Base-by-base conservation (phyloP, 2,329 filamentous ascomycete genomes). In the Alternaria sp. region DNA sequence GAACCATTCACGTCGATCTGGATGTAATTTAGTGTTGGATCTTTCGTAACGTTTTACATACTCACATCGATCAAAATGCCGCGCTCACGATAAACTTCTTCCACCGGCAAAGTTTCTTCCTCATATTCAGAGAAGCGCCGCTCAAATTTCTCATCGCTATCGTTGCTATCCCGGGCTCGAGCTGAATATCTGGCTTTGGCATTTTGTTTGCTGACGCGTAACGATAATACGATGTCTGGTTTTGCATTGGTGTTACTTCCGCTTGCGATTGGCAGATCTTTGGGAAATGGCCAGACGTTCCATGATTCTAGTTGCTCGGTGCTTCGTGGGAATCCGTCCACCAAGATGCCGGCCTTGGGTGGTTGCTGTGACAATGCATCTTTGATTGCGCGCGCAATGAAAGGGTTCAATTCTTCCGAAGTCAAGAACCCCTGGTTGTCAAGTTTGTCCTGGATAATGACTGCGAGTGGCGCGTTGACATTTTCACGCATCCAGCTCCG, bases 131-230 rank as follows among this genome's bases (percentile, higher is more conserved):
- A 25, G 15, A 46, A 54, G 5, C 57, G 57, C 17, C 47, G 28
- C 49, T 59, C 57, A 9, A 59, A 59, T 49, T 54, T 59, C 46
- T 58, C 56, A 21, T 51, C 9, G 30, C 46, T 58, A 26, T 58
- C 56, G 25, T 58, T 58, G 17, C 56, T 58, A 30, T 51, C 56
- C 11, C 46, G 32, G 7, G 32, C 56, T 23, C 56, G 46, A n/a
- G 56, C 56, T 6, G 17, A 51, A 5, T 58, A 58, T 50, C 56
- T 58, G 26, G 32, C 46, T 23, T 51, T 58, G 5, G 56, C 56
- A 12, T 51, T 58, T 15, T 44, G 32, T 32, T 58, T 58, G 46
- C 23, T 51, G 32, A 58, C 25, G 17, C 56, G 56, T 21, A 58
- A 28, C 13, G 56, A 44, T 15, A 58, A 28, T 15, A 58, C 56